phyloP scores from a whole-genome alignment of 1,284 basidiomycete species.

The Schizophyllum amplum region DNA sequence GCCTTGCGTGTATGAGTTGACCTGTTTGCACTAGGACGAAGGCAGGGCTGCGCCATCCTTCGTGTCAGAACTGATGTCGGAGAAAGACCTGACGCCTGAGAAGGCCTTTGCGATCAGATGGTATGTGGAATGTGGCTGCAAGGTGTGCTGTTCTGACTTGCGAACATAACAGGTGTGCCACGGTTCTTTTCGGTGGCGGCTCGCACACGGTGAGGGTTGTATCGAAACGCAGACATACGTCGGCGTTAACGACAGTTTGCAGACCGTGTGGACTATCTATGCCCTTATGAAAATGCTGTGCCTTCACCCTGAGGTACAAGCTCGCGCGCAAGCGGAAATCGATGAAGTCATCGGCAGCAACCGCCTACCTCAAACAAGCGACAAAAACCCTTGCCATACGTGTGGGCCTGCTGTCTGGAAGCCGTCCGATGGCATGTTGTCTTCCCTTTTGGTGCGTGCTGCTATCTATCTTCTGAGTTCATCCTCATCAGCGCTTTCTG shows the following conservation, averaged over 20 bases:
- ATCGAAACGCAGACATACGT: no score
- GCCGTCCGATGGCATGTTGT: conserved; percentile 25
- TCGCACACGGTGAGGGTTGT: no score
- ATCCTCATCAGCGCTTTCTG: not conserved
- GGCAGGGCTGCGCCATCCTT: not conserved
- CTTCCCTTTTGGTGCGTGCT: conserved; percentile 5
- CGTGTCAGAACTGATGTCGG: not conserved
- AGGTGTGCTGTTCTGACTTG: no score
- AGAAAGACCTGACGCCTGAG: not conserved
- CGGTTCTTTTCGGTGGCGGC: no score
- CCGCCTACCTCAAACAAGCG: conserved; percentile 24
- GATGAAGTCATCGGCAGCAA: conserved; percentile 23
- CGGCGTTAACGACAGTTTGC: no score
- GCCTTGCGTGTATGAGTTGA: no score
- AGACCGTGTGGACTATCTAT: no score
- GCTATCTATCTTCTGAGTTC: not conserved
- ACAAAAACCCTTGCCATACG: conserved; percentile 24
- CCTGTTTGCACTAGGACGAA: no score
- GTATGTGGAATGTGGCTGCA: no score
- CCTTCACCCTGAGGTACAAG: conserved; percentile 24
- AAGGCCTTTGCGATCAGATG: not conserved
- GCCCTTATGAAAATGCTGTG: conserved; percentile 19
- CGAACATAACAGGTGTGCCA: no score
- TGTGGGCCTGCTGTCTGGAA: conserved; percentile 28
- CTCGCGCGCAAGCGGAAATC: conserved; percentile 28